These are phyloP conservation scores for Fusarium mangiferae DNA, from an alignment of 2,329 filamentous ascomycete species.

Conservation along the genomic window DNA sequence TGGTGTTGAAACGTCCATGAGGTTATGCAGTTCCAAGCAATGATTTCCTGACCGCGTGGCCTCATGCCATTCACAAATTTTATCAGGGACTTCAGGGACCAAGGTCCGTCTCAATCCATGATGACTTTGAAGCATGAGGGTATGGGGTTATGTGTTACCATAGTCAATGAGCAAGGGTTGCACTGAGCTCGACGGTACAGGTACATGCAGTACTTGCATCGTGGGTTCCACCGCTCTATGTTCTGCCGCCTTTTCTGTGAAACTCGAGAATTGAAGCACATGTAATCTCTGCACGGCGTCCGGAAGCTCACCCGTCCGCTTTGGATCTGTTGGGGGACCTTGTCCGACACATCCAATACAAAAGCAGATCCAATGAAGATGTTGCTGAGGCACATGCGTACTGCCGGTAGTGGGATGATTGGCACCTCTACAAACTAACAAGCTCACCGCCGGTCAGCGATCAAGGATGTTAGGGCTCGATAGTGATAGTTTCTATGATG, in stretches of 20 bases:
- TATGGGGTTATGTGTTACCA: conserved; percentile 14
- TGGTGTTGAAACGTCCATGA: neutral
- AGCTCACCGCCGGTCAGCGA: conserved; percentile 39
- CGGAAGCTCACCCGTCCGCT: conserved; percentile 23
- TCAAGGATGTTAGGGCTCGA: conserved; percentile 18
- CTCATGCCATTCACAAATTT: conserved; percentile 13
- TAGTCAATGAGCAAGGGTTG: neutral
- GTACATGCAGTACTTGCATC: conserved; percentile 22
- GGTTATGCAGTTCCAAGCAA: neutral
- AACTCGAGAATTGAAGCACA: conserved; percentile 14
- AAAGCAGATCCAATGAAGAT: conserved; percentile 28
- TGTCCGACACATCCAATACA: conserved; percentile 14
- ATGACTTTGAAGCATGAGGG: neutral
- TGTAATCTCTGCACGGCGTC: conserved; percentile 20
- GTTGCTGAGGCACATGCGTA: conserved; percentile 23
- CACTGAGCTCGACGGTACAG: conserved; percentile 3
- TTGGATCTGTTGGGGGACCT: conserved; percentile 13
- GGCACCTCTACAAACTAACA: conserved; percentile 18
- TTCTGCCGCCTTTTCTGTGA: conserved; percentile 12
- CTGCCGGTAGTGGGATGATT: conserved; percentile 38
- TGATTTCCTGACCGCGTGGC: conserved; percentile 15
- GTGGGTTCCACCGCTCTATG: conserved; percentile 33
- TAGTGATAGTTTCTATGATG: neutral
- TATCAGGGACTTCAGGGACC: neutral
- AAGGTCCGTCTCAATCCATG: conserved; percentile 10